phyloP scores from a whole-genome alignment of 2,329 filamentous ascomycete genomes.

The Coniella lustricola region DNA sequence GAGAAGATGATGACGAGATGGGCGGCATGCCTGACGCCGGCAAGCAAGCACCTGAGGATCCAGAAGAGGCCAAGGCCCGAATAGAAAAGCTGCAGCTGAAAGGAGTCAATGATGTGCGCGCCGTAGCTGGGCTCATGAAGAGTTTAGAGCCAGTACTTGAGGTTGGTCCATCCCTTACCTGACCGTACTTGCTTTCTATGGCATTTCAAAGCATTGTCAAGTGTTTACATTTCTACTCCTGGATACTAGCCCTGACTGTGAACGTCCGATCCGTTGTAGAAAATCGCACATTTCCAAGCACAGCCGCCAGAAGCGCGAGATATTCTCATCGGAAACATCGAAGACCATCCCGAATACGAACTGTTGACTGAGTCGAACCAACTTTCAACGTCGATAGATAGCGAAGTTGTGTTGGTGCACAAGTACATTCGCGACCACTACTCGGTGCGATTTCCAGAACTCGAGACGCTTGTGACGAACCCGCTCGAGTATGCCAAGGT shows the following conservation, averaged over 20 bases:
- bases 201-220: conserved; percentile 25
- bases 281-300: conserved; percentile 71
- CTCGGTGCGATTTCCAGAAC: conserved; percentile 84
- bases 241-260: conserved; percentile 62
- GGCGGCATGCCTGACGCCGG: conserved; percentile 37
- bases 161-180: conserved; percentile 48
- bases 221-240: conserved; percentile 57
- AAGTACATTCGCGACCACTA: conserved; percentile 97
- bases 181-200: not conserved
- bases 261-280: conserved; percentile 50
- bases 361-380: conserved; percentile 83
- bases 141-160: conserved; percentile 73
- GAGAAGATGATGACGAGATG: conserved; percentile 55
- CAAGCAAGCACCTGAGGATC: conserved; percentile 49
- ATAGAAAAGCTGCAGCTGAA: conserved; percentile 78
- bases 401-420: conserved; percentile 86
- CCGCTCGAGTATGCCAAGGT: conserved; percentile 94
- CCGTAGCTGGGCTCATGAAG: conserved; percentile 73
- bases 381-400: conserved; percentile 85
- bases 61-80: conserved; percentile 66
- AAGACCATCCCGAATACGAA: conserved; percentile 88
- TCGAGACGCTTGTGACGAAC: conserved; percentile 83
- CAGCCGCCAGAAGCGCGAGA: conserved; percentile 56
- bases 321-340: conserved; percentile 67
- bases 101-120: conserved; percentile 68